These are phyloP conservation scores for Athelia psychrophila DNA, from an alignment of 1,284 basidiomycete species.

Conservation along the genomic window DNA sequence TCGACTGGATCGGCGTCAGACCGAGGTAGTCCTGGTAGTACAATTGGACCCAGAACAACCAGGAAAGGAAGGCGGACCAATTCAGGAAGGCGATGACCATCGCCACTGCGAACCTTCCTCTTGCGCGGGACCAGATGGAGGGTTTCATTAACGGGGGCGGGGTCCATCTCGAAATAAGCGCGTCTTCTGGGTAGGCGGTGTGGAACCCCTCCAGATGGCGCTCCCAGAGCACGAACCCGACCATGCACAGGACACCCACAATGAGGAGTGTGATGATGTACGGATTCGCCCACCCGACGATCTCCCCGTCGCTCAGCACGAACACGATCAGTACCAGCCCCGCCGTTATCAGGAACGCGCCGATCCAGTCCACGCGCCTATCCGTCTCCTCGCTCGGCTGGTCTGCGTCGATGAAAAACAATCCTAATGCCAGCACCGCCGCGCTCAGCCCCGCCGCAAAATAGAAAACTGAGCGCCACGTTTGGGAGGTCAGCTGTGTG, in stretches of 20 bases:
- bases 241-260: slow-evolving; percentile 50
- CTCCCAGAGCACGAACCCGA: slow-evolving; percentile 62
- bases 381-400: slow-evolving; percentile 13
- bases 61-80: slow-evolving; percentile 56
- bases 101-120: slow-evolving; percentile 58
- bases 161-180: slow-evolving; percentile 30
- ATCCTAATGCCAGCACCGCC: slow-evolving; percentile 35
- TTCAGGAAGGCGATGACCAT: slow-evolving; percentile 60
- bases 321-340: slow-evolving; percentile 55
- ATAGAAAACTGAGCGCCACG: slow-evolving; percentile 59
- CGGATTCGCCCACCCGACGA: slow-evolving; percentile 53
- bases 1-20: slow-evolving; percentile 61
- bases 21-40: slow-evolving; percentile 67
- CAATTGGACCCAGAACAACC: slow-evolving; percentile 52
- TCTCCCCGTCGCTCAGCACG: slow-evolving; percentile 50
- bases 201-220: slow-evolving; percentile 41
- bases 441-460: slow-evolving; percentile 45
- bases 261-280: slow-evolving; percentile 55
- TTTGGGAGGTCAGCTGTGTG: slow-evolving; percentile 37
- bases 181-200: slow-evolving; percentile 8
- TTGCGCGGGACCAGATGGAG: slow-evolving; percentile 57
- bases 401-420: slow-evolving; percentile 42
- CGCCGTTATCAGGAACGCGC: slow-evolving; percentile 43
- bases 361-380: slow-evolving; percentile 51
- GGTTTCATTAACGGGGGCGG: slow-evolving; percentile 63